Evolutionary conservation across 768 basidiomycete genomes (phyloP).

Genomic region (Boletus vinaceobasis): DNA sequence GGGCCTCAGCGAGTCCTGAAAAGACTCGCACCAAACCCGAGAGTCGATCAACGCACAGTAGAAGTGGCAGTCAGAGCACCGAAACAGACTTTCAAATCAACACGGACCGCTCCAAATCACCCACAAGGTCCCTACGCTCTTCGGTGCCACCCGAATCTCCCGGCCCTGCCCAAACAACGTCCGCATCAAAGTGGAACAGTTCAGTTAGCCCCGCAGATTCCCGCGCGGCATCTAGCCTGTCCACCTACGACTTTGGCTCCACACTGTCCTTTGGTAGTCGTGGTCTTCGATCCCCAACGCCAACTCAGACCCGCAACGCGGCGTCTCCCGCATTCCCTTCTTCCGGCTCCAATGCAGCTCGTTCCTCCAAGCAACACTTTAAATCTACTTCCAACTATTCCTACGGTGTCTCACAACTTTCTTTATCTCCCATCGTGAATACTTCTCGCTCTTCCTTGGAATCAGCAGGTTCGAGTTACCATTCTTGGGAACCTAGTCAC

Average conservation of each 20-base stretch:
- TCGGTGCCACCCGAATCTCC: conserved; percentile 62
- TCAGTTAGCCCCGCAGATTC: conserved; percentile 34
- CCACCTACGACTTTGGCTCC: conserved; percentile 48
- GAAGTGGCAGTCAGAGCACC: conserved; percentile 58
- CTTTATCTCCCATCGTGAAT: conserved; percentile 69
- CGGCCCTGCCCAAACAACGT: conserved; percentile 34
- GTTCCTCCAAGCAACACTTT: conserved; percentile 53
- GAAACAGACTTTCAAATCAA: conserved; percentile 25
- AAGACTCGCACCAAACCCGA: conserved; percentile 30
- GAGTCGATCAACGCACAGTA: conserved; percentile 40
- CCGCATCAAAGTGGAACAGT: conserved; percentile 27
- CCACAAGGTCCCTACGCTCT: conserved; percentile 49
- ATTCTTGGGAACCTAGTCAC: conserved; percentile 67
- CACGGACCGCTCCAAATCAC: conserved; percentile 39
- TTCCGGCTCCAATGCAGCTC: conserved; percentile 38
- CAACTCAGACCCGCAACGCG: conserved; percentile 60
- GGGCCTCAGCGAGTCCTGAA: conserved; percentile 32
- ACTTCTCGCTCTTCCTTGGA: conserved; percentile 79
- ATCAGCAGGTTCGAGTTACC: conserved; percentile 82
- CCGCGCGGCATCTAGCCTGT: conserved; percentile 46
- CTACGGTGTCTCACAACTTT: conserved; percentile 50
- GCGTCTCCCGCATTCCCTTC: conserved; percentile 43
- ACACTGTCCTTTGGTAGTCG: conserved; percentile 40
- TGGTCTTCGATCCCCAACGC: conserved; percentile 58
- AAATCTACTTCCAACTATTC: conserved; percentile 50